These are phyloP conservation scores for Citrus hindsii DNA, from an alignment of 345 rosid species.

Conservation along the genomic window DNA sequence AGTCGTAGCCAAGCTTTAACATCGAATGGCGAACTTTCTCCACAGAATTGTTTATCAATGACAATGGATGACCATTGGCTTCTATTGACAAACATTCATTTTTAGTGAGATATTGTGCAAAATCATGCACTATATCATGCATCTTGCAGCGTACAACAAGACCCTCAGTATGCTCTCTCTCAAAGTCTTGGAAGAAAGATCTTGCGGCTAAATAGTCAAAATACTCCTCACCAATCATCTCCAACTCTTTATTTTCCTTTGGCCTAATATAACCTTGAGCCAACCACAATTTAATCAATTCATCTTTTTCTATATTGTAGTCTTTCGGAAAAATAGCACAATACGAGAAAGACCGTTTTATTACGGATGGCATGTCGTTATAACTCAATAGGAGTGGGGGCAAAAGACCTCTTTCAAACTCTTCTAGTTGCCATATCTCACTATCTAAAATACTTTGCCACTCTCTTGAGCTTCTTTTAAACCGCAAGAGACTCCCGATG, in stretches of 20 bases:
- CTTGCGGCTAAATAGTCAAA: neutral
- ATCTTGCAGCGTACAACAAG: neutral
- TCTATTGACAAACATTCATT: neutral
- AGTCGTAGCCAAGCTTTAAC: neutral
- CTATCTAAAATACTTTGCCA: neutral
- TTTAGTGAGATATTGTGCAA: neutral
- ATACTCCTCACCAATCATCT: neutral
- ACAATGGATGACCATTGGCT: neutral
- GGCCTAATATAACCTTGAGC: neutral
- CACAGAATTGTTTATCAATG: neutral
- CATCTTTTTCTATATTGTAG: neutral
- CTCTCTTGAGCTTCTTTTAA: neutral
- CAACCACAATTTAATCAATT: neutral
- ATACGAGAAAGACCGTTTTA: neutral
- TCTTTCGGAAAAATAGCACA: neutral
- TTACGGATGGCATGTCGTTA: neutral
- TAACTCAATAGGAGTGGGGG: neutral
- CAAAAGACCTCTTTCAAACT: neutral
- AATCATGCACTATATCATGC: constrained; percentile 2
- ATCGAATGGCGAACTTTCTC: neutral
- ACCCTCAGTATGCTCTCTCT: neutral
- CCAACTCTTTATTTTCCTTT: neutral
- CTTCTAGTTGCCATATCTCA: neutral
- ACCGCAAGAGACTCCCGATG: neutral
- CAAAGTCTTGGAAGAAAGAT: neutral